These are phyloP conservation scores for Tarenaya hassleriana DNA, from an alignment of 345 rosid genomes.

Conservation along the genomic window DNA sequence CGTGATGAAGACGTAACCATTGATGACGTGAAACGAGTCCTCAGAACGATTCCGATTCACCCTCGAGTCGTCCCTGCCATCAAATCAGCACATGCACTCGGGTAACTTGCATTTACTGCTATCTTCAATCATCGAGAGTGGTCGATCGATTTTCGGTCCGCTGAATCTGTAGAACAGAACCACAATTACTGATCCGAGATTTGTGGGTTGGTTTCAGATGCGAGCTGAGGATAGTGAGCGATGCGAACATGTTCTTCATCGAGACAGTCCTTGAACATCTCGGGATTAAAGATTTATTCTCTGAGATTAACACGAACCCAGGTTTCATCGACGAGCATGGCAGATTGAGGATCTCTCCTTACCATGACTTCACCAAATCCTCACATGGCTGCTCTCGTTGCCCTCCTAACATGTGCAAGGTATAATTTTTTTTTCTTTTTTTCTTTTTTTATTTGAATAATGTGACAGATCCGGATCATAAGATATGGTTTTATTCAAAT, in stretches of 20 bases:
- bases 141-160: too few species aligned
- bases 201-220: constrained; percentile 39
- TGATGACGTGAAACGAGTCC: constrained; percentile 51
- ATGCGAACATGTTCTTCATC: constrained; percentile 69
- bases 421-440: constrained; percentile 14
- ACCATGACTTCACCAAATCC: constrained; percentile 49
- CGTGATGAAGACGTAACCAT: constrained; percentile 51
- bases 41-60: constrained; percentile 51
- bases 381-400: constrained; percentile 65
- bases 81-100: constrained; percentile 67
- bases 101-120: constrained; percentile 30
- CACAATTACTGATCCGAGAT: not conserved
- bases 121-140: too few species aligned
- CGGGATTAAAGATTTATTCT: constrained; percentile 52
- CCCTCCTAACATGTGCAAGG: constrained; percentile 99
- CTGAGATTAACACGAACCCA: constrained; percentile 72
- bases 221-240: constrained; percentile 75
- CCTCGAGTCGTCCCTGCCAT: constrained; percentile 61
- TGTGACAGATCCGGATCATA: not conserved
- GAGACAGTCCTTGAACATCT: constrained; percentile 64
- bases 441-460: not conserved
- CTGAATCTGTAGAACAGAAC: too few species aligned
- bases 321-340: constrained; percentile 53
- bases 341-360: constrained; percentile 48
- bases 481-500: constrained; percentile 3